These are phyloP conservation scores for Tricharina praecox DNA, from an alignment of 495 filamentous ascomycete genomes.

Conservation along the genomic window DNA sequence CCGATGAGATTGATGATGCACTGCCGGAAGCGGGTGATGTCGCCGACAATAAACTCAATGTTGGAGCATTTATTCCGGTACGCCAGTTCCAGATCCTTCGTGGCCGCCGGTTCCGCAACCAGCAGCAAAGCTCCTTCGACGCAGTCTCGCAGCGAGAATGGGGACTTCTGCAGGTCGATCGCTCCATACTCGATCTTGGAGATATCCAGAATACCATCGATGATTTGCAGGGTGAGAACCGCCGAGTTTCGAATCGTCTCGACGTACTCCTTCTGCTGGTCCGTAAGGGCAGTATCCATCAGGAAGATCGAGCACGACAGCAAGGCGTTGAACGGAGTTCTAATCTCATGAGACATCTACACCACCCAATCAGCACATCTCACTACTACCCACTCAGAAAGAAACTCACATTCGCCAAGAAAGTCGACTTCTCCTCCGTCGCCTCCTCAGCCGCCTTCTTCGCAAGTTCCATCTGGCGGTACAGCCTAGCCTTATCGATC, in stretches of 20 bases:
- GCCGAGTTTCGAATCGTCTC: constrained; percentile 53
- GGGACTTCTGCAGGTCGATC: constrained; percentile 46
- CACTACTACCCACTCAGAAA: too few species aligned
- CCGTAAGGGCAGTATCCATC: constrained; percentile 41
- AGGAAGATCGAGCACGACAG: constrained; percentile 27
- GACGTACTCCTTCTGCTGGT: constrained; percentile 36
- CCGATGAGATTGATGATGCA: constrained; percentile 54
- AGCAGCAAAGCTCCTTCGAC: constrained; percentile 56
- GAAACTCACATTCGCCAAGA: constrained; percentile 27
- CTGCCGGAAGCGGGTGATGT: constrained; percentile 50
- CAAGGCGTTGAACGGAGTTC: constrained; percentile 26
- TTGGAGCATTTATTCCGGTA: constrained; percentile 48
- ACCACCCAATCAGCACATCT: neutral
- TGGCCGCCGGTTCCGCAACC: constrained; percentile 46
- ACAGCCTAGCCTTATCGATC: constrained; percentile 27
- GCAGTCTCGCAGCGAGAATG: constrained; percentile 49
- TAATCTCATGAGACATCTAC: constrained; percentile 8
- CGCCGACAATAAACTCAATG: constrained; percentile 46
- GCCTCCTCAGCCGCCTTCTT: constrained; percentile 26
- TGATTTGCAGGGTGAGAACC: constrained; percentile 46
- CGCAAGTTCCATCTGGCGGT: constrained; percentile 26
- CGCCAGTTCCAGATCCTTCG: constrained; percentile 52
- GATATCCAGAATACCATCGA: constrained; percentile 56
- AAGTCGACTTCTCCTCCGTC: constrained; percentile 25
- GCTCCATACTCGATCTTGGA: constrained; percentile 56